Evolutionary conservation across 805 yeast genomes (phyloP).

Genomic region (Monosporozyma siamensis): DNA sequence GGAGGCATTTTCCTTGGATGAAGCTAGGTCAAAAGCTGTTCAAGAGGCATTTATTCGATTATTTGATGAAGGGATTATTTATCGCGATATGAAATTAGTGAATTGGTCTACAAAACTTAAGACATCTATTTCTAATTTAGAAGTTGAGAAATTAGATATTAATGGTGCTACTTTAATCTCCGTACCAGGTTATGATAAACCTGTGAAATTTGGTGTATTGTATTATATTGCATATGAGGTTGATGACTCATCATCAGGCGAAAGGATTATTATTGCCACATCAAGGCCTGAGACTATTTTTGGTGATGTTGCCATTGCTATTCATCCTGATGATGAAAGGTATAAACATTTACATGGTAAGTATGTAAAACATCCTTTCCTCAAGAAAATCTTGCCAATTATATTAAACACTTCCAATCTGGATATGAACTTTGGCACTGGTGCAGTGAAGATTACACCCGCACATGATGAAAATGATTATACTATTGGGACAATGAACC

Average conservation of each 20-base stretch:
- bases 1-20: constrained; percentile 87
- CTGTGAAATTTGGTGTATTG: constrained; percentile 88
- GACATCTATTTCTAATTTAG: constrained; percentile 91
- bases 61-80: constrained; percentile 88
- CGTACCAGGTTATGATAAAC: constrained; percentile 83
- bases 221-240: constrained; percentile 88
- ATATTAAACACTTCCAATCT: constrained; percentile 84
- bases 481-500: constrained; percentile 84
- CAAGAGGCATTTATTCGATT: constrained; percentile 79
- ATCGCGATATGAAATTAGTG: constrained; percentile 83
- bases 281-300: constrained; percentile 97
- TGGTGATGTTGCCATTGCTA: constrained; percentile 96
- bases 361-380: constrained; percentile 78
- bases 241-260: constrained; percentile 55
- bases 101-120: constrained; percentile 92
- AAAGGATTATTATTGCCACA: constrained; percentile 82
- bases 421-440: constrained; percentile 98
- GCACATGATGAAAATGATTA: constrained; percentile 97
- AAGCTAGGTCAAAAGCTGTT: constrained; percentile 67
- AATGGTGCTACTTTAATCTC: constrained; percentile 66
- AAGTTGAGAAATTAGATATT: constrained; percentile 83
- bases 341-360: constrained; percentile 92
- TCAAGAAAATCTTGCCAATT: constrained; percentile 75
- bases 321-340: constrained; percentile 88
- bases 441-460: constrained; percentile 98